Evolutionary conservation across 2,329 filamentous ascomycete species (phyloP).

Genomic region (Dryadomyces sulphureus): DNA sequence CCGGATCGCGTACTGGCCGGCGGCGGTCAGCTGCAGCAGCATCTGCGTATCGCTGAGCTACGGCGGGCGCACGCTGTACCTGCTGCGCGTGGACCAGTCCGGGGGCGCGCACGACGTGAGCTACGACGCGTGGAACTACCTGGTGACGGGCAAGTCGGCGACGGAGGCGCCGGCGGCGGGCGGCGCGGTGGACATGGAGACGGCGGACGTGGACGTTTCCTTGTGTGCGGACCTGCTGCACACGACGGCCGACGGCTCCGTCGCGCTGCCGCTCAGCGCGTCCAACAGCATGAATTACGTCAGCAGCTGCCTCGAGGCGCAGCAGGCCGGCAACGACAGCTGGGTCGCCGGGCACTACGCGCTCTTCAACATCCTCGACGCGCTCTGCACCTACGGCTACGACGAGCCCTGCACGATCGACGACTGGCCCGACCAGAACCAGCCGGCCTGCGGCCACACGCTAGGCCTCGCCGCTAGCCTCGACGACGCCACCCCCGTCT

Average conservation of each 20-base stretch:
- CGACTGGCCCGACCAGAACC: slow-evolving; percentile 27
- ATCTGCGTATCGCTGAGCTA: slow-evolving; percentile 38
- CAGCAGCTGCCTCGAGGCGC: slow-evolving; percentile 25
- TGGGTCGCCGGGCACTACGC: slow-evolving; percentile 34
- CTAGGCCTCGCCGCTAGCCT: slow-evolving; percentile 23
- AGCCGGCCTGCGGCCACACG: slow-evolving; percentile 26
- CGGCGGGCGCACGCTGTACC: slow-evolving; percentile 32
- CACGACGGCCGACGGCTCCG: slow-evolving; percentile 15
- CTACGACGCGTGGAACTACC: slow-evolving; percentile 46
- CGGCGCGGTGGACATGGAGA: slow-evolving; percentile 32
- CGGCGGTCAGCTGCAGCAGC: slow-evolving; percentile 33
- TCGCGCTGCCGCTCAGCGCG: slow-evolving; percentile 20
- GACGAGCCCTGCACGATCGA: slow-evolving; percentile 31
- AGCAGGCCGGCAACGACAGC: slow-evolving; percentile 15
- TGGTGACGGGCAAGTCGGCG: slow-evolving; percentile 29
- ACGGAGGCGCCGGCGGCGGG: slow-evolving; percentile 28
- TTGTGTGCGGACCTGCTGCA: slow-evolving; percentile 34
- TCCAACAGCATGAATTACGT: slow-evolving; percentile 39
- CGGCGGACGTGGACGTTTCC: slow-evolving; percentile 25
- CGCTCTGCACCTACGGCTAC: slow-evolving; percentile 28
- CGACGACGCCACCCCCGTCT: slow-evolving; percentile 24
- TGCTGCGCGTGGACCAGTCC: slow-evolving; percentile 41
- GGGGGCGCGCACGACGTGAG: slow-evolving; percentile 40
- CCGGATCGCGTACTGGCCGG: slow-evolving; percentile 44
- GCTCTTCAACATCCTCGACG: slow-evolving; percentile 36